Evolutionary conservation across 2,329 filamentous ascomycete genomes (phyloP), one percentile per base, ranked within the genome.

Genomic region (Metarhizium guizhouense): DNA sequence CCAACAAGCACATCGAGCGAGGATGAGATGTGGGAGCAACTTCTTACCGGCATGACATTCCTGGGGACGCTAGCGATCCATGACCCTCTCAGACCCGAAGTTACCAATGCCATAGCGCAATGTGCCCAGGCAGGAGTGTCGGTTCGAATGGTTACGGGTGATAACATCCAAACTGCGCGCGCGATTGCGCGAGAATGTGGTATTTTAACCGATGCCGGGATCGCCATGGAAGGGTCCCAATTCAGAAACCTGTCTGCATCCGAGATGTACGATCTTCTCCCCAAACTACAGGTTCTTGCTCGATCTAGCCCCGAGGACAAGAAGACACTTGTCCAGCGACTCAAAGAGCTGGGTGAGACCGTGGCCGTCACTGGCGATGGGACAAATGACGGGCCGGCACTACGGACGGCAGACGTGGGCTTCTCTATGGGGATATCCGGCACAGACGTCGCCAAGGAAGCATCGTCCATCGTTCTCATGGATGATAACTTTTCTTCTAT

Each of bases 341-440:
- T 84, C 18, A 81, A 81, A 64, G 64, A 70, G 13, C 69, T 79
- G 48, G 79, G 78, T 7, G 78, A 82, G 60, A 81, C 78, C 0
- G 82, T 85, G 1, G 82, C 82, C 3, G 80, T 84, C 3, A 87
- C 84, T 1, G 84, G 84, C 10, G 84, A 87, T 57, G 84, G 83
- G 2, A 86, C 83, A 2, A 86, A 86, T 58, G 84, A 86, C 59
- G 83, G 81, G 0, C 80, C 84, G 4, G 83, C 84, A 8, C 70
- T 86, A 49, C 85, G 84, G 62, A 81, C 80, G 52, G 83, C 84
- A 1, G 83, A 86, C 62, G 81, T 86, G 0, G 83, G 83, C 4
- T 86, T 86, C 63, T 84, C 83, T 4, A 86, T 86, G 83, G 84
- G 84, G 6, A 78, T 85, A 55, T 78, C 81, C 14, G 83, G 84